Base-by-base conservation (phyloP, 2,329 filamentous ascomycete genomes). In the Ophiostoma perfectum region DNA sequence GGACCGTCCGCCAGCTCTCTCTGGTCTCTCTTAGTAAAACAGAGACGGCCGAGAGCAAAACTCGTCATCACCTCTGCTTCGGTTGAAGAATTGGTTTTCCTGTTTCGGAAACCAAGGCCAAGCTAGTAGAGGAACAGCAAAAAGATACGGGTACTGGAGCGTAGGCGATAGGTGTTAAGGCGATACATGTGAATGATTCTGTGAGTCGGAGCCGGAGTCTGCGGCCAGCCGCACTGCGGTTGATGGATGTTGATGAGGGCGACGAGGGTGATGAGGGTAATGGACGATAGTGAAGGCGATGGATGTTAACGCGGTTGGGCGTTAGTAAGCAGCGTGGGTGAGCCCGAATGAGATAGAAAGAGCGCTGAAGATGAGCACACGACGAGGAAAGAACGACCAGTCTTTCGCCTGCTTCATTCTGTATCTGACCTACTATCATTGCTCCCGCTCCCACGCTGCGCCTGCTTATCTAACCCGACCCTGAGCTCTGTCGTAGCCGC, bases 81-180 rank as follows among this genome's bases (percentile, higher is more conserved):
- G n/a, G n/a, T n/a, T n/a, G n/a, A n/a, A 55, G 49, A 55, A 27
- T 11, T 55, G 14, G 44, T 64, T 67, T 67, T 8, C 66, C 66
- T 44, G 12, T 67, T 67, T 67, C n/a, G 66, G 66, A 64, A 65
- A 65, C 41, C 41, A 65, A 45, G 45, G 64, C 60, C 66, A 67
- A 63, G 62, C 60, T 55, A 55, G 41, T 7, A 41, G 5, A 9
- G 11, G 36, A 41, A 38, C 14, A 62, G 58, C 38, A 62, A 62
- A 16, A 41, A 41, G 14, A 39, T 62, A 62, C 39, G 14, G 27
- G 11, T 5, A 38, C 41, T 41, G 36, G 18, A 3, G 6, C 14
- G 38, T 62, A 62, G 36, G 66, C 16, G 66, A 62, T 44, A 60
- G 18, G n/a, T 45, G 58, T 62, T 62, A 36, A 62, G 14, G 38